Percentiles rank a stretch among this genome's conserved stretches.
Conservation (phyloP, 164 flowering plant species). For the Vitis riparia region DNA sequence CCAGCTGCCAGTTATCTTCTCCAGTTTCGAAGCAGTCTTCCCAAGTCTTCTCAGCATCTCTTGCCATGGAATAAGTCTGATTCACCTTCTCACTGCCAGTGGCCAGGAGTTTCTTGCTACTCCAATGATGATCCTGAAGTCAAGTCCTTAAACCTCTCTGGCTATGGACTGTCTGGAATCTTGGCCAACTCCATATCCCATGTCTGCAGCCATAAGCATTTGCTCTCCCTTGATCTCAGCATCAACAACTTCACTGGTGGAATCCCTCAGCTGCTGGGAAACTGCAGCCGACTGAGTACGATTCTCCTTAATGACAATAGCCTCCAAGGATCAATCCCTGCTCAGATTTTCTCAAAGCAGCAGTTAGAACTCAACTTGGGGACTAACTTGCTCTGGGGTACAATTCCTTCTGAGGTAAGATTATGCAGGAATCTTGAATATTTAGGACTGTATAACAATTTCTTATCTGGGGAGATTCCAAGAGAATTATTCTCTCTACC, state of each 20-base stretch:
- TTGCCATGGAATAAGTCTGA: slow-evolving; percentile 20
- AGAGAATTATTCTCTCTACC: slow-evolving; percentile 14
- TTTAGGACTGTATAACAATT: slow-evolving; percentile 18
- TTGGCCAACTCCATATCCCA: slow-evolving; percentile 10
- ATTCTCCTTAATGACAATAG: slow-evolving; percentile 18
- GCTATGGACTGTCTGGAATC: slow-evolving; percentile 12
- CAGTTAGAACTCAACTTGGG: slow-evolving; percentile 16
- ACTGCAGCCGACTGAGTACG: slow-evolving; percentile 12
- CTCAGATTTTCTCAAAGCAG: slow-evolving; percentile 8
- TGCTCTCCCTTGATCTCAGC: slow-evolving; percentile 16
- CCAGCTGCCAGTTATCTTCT: slow-evolving; percentile 16
- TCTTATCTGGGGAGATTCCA: slow-evolving; percentile 16
- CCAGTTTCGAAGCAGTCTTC: slow-evolving; percentile 19
- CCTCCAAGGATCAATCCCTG: slow-evolving; percentile 17
- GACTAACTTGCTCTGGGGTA: slow-evolving; percentile 12
- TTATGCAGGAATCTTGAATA: slow-evolving; percentile 12
- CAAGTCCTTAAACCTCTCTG: slow-evolving; percentile 18
- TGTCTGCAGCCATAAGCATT: slow-evolving; percentile 8
- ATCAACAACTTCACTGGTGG: slow-evolving; percentile 9
- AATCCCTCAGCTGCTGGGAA: slow-evolving; percentile 2
- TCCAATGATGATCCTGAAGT: slow-evolving; percentile 4
- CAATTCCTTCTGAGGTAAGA: slow-evolving; percentile 18
- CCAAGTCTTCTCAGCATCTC: slow-evolving; percentile 6
- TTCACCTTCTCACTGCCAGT: slow-evolving; percentile 7
- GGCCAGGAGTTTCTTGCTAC: slow-evolving; percentile 23